These are phyloP conservation scores for Metschnikowia baotianmanensis DNA, from an alignment of 805 yeast species.

Conservation along the genomic window DNA sequence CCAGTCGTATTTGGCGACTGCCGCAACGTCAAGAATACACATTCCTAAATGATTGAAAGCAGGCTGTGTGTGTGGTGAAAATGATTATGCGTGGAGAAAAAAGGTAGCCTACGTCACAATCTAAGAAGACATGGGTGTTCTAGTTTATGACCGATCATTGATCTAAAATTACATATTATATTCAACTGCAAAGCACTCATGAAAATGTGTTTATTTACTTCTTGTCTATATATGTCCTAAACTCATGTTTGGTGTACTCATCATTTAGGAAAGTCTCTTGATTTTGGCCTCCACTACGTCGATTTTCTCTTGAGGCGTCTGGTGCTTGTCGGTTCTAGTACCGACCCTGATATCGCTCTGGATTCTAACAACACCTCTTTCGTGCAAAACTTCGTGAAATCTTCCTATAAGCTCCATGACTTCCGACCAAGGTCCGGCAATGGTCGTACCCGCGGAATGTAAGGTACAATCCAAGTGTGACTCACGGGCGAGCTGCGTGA, in stretches of 20 bases:
- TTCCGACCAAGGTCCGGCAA: slow-evolving; percentile 90
- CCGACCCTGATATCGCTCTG: slow-evolving; percentile 89
- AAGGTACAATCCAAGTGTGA: slow-evolving; percentile 65
- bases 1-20: too few species aligned
- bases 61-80: background rate
- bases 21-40: too few species aligned
- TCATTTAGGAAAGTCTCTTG: slow-evolving; percentile 5
- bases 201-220: too few species aligned
- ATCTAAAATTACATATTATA: too few species aligned
- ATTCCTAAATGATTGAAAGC: too few species aligned
- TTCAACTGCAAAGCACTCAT: too few species aligned
- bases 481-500: slow-evolving; percentile 60
- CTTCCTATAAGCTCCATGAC: slow-evolving; percentile 78
- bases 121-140: too few species aligned
- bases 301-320: slow-evolving; percentile 70
- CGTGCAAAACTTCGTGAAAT: slow-evolving; percentile 69
- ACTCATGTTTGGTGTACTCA: background rate
- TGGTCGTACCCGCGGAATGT: slow-evolving; percentile 92
- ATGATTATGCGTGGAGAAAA: too few species aligned
- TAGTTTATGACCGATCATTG: too few species aligned
- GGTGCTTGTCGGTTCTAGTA: slow-evolving; percentile 73
- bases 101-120: too few species aligned
- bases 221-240: background rate
- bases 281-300: slow-evolving; percentile 57
- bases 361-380: slow-evolving; percentile 67